Evolutionary conservation across 345 rosid species (phyloP).

Genomic region (Orychophragmus violaceus): DNA sequence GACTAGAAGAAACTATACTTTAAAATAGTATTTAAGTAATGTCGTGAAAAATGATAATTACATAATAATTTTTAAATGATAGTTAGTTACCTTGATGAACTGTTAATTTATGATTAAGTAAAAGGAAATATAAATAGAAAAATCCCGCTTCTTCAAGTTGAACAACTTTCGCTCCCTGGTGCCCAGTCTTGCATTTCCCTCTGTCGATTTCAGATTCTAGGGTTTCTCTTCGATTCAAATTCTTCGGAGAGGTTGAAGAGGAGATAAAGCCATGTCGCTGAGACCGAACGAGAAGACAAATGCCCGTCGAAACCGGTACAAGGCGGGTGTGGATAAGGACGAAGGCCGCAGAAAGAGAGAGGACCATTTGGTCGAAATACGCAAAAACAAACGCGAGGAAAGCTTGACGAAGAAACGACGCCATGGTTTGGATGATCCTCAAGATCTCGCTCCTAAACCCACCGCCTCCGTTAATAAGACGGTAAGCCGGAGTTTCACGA

Average conservation of each 20-base stretch:
- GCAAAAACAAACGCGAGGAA: conserved; percentile 24
- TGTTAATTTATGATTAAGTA: not conserved
- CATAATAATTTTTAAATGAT: too few relatives aligned
- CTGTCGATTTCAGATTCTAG: not conserved
- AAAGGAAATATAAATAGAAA: not conserved
- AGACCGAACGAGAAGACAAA: conserved; percentile 21
- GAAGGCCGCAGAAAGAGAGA: conserved; percentile 33
- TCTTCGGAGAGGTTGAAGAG: not conserved
- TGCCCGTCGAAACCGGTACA: conserved; percentile 25
- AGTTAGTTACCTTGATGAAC: too few relatives aligned
- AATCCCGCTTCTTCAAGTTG: not conserved
- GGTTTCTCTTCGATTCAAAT: not conserved
- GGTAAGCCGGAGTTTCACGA: not conserved
- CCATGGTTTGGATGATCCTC: not conserved
- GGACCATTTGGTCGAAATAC: conserved; percentile 22
- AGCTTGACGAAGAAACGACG: conserved; percentile 31
- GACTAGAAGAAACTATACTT: too few relatives aligned
- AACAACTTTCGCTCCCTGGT: not conserved
- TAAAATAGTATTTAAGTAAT: too few relatives aligned
- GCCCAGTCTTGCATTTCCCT: not conserved
- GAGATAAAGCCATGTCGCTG: conserved; percentile 21
- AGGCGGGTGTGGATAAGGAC: conserved; percentile 19
- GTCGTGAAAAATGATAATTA: too few relatives aligned
- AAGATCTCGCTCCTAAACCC: not conserved
- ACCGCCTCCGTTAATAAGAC: not conserved